Percentiles rank a stretch among this genome's conserved stretches.
These are phyloP conservation scores for Phytopythium kandeliae DNA, from an alignment of 352 stramenopile species.

Conservation along the genomic window DNA sequence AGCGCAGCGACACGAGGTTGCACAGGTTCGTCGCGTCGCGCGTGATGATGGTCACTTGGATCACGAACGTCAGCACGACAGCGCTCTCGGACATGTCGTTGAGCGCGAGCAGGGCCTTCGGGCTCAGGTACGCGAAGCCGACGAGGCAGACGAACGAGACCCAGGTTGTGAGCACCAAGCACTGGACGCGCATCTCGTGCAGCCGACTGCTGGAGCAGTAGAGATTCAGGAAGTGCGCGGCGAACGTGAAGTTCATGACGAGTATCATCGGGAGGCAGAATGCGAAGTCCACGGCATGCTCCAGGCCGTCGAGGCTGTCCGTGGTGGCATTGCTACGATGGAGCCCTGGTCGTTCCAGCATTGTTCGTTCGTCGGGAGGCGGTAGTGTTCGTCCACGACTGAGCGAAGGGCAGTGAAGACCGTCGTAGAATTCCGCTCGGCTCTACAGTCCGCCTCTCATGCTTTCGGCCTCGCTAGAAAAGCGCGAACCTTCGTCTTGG, in stretches of 20 bases:
- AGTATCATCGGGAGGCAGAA: constrained; percentile 14
- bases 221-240: constrained; percentile 11
- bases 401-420: too few relatives aligned
- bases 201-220: constrained; percentile 9
- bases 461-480: too few relatives aligned
- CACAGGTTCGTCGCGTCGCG: constrained; percentile 21
- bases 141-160: constrained; percentile 12
- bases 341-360: too few relatives aligned
- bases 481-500: background rate
- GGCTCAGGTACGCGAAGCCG: constrained; percentile 8
- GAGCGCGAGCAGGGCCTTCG: constrained; percentile 5
- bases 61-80: constrained; percentile 15
- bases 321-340: too few relatives aligned
- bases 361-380: too few relatives aligned
- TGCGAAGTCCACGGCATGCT: constrained; percentile 4
- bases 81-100: constrained; percentile 15
- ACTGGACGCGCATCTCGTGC: constrained; percentile 3
- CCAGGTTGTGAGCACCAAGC: constrained; percentile 5
- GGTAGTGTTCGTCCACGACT: too few relatives aligned
- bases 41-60: constrained; percentile 30
- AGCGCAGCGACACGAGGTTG: constrained; percentile 15
- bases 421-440: too few relatives aligned
- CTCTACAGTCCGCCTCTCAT: too few relatives aligned
- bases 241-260: constrained; percentile 12
- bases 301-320: background rate